Percentiles rank a stretch among this genome's conserved stretches.
phyloP scores from a whole-genome alignment of 768 basidiomycete species.

The Collybia sordida region DNA sequence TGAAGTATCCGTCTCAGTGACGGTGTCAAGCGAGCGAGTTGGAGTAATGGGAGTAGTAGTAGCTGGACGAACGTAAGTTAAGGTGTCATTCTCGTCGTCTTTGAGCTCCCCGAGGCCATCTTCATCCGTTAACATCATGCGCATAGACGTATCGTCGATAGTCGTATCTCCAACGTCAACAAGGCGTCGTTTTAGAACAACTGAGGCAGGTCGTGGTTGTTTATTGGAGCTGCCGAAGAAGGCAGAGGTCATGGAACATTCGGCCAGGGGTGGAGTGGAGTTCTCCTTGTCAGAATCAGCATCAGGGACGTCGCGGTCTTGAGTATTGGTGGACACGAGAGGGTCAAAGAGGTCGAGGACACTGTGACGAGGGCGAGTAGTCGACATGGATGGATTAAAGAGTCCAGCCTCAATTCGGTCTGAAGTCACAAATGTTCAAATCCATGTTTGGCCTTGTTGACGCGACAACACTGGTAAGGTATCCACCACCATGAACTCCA shows the following conservation, averaged over 20 bases:
- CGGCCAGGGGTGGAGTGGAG: constrained; percentile 16
- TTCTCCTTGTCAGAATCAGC: constrained; percentile 52
- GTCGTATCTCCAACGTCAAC: constrained; percentile 53
- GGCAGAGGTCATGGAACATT: constrained; percentile 21
- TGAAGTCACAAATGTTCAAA: constrained; percentile 14
- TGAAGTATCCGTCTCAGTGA: constrained; percentile 13
- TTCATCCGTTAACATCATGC: constrained; percentile 31
- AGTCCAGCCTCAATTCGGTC: constrained; percentile 8
- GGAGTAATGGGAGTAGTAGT: constrained; percentile 27
- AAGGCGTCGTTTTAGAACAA: constrained; percentile 38
- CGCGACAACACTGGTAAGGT: constrained; percentile 25
- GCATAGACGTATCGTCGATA: constrained; percentile 32
- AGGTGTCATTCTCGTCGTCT: constrained; percentile 35
- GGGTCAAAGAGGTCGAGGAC: constrained; percentile 54
- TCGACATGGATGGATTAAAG: constrained; percentile 25
- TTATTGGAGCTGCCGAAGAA: constrained; percentile 36
- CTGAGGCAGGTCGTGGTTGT: constrained; percentile 12
- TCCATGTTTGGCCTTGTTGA: constrained; percentile 39
- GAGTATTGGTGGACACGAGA: constrained; percentile 23
- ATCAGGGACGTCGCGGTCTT: constrained; percentile 21
- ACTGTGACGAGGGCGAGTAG: constrained; percentile 42
- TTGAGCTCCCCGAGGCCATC: constrained; percentile 26
- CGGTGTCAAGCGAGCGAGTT: background rate
- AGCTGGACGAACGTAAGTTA: constrained; percentile 33
- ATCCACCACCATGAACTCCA: constrained; percentile 27